Percentiles rank a stretch among this genome's conserved stretches.
These are phyloP conservation scores for Dipodascus albidus DNA, from an alignment of 805 yeast species.

Conservation along the genomic window DNA sequence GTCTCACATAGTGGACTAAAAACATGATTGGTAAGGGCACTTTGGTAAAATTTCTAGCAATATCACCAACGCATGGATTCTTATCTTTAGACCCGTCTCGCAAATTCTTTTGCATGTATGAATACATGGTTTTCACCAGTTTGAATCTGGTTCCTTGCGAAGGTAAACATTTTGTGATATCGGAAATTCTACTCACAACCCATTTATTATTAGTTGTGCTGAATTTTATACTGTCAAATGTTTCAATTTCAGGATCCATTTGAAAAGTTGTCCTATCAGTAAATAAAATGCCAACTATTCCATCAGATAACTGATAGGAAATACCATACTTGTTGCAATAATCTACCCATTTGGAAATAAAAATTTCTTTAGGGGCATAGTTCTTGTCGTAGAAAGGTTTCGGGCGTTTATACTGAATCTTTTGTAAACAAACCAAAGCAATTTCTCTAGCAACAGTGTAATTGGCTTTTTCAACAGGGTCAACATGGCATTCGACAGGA, in stretches of 20 bases:
- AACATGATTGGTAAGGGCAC: conserved; percentile 30
- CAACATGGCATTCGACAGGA: background rate
- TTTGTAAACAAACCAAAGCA: background rate
- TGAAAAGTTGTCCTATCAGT: conserved; percentile 76
- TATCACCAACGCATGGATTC: conserved; percentile 57
- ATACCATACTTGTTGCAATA: conserved; percentile 93
- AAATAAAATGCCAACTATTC: conserved; percentile 82
- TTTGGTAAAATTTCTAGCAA: conserved; percentile 2
- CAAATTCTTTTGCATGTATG: conserved; percentile 84
- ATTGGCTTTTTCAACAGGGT: background rate
- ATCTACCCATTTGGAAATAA: conserved; percentile 95
- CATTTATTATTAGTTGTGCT: conserved; percentile 23
- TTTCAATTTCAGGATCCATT: conserved; percentile 39
- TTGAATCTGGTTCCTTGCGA: conserved; percentile 32
- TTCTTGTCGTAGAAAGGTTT: background rate
- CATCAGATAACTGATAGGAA: conserved; percentile 83
- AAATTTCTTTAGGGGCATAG: conserved; percentile 20
- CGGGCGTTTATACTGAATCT: background rate
- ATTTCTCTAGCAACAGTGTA: background rate
- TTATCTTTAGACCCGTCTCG: conserved; percentile 47
- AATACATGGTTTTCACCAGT: conserved; percentile 78
- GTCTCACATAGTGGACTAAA: conserved; percentile 73
- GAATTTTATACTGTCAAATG: conserved; percentile 10
- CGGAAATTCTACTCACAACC: conserved; percentile 20
- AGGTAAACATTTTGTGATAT: background rate